Conservation (phyloP, 1,139 yeast genomes). For the Diutina ranongensis region DNA sequence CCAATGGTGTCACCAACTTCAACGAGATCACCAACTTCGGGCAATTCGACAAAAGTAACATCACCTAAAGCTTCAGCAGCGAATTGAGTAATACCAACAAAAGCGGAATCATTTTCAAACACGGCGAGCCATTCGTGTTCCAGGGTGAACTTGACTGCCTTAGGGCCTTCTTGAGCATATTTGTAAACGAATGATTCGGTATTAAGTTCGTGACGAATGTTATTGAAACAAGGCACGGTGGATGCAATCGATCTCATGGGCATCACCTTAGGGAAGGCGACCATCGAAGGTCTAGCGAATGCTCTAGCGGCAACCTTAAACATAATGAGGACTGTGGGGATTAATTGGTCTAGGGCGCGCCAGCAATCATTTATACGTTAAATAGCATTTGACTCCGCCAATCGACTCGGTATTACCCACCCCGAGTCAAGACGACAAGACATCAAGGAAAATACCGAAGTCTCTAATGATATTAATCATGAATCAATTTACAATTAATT, state of each 20-base stretch:
- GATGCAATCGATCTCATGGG: slow-evolving; percentile 5
- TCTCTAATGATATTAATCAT: too few species aligned
- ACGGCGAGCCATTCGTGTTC: slow-evolving; percentile 97
- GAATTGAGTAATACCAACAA: slow-evolving; percentile 85
- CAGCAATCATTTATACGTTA: background rate
- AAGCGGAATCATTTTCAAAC: slow-evolving; percentile 72
- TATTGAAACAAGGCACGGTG: slow-evolving; percentile 17
- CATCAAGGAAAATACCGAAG: background rate
- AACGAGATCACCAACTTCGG: slow-evolving; percentile 58
- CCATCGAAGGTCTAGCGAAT: background rate
- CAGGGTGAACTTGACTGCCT: slow-evolving; percentile 55
- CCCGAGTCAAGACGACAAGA: too few species aligned
- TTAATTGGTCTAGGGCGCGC: background rate
- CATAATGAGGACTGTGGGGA: background rate
- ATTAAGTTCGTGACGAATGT: slow-evolving; percentile 37
- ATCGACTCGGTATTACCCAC: too few species aligned
- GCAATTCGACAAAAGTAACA: slow-evolving; percentile 87
- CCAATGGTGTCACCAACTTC: slow-evolving; percentile 78
- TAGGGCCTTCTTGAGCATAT: slow-evolving; percentile 38
- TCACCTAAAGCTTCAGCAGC: slow-evolving; percentile 99
- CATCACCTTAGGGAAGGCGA: background rate
- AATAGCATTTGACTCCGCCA: too few species aligned
- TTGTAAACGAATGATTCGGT: slow-evolving; percentile 40
- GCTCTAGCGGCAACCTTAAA: slow-evolving; percentile 5
- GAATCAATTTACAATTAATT: too few species aligned